Conservation (phyloP, 306 rosid species). For the Prunus mume region DNA sequence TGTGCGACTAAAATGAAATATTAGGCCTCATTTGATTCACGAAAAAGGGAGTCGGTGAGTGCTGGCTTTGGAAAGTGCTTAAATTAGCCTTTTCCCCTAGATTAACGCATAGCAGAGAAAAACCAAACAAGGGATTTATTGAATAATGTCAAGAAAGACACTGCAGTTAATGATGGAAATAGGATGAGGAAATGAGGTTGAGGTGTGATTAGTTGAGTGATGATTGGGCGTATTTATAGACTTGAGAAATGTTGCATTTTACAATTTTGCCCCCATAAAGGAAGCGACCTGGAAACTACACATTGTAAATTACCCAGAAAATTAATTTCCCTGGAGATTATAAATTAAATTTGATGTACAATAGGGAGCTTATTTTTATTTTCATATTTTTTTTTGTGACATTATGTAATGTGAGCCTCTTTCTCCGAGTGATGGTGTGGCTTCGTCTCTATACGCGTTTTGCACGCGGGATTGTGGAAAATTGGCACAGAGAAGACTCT, state of each 20-base stretch:
- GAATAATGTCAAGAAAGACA: not conserved
- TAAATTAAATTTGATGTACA: not conserved
- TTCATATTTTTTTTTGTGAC: too few species aligned
- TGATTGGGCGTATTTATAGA: fast-evolving
- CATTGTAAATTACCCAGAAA: not conserved
- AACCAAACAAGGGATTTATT: too few species aligned
- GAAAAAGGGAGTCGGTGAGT: not conserved
- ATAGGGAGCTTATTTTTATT: not conserved
- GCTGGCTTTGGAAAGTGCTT: not conserved
- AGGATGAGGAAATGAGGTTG: not conserved
- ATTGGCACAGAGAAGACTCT: not conserved
- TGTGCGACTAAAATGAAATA: too few species aligned
- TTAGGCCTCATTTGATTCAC: too few species aligned
- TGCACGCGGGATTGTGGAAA: not conserved
- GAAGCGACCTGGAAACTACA: not conserved
- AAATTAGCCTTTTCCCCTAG: not conserved
- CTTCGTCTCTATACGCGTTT: not conserved
- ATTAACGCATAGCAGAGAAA: too few species aligned
- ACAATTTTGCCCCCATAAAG: not conserved
- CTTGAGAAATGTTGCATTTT: fast-evolving
- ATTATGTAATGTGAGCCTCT: not conserved
- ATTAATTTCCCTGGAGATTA: not conserved
- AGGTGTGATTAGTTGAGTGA: not conserved
- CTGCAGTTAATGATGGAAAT: not conserved
- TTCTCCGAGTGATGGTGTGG: not conserved